Evolutionary conservation across 345 rosid species (phyloP).

Genomic region (Salix purpurea): DNA sequence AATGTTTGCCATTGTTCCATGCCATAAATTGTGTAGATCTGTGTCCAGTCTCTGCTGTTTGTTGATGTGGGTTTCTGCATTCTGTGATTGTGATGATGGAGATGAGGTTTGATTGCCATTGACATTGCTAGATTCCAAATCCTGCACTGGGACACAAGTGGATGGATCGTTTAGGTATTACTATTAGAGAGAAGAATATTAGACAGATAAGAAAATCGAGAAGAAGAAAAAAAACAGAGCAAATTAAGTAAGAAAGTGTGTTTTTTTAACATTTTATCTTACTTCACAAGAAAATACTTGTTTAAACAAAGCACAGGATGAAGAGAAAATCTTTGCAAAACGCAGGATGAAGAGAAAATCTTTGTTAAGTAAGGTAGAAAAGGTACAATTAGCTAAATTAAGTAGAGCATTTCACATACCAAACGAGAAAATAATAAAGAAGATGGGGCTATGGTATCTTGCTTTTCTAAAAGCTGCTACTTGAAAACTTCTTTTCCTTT

Average conservation of each 20-base stretch:
- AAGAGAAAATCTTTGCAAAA: not conserved
- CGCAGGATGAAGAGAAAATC: not conserved
- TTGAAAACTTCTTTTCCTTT: not conserved
- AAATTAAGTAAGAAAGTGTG: not conserved
- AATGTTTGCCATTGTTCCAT: conserved; percentile 88
- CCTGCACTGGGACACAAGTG: not conserved
- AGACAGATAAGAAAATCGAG: not conserved
- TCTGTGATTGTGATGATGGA: conserved; percentile 15
- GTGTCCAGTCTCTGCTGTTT: conserved; percentile 60
- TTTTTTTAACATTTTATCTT: not conserved
- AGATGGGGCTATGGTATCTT: not conserved
- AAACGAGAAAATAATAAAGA: not conserved
- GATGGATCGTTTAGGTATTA: not conserved
- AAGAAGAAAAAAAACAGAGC: not conserved
- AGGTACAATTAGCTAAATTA: not conserved
- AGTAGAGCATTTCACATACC: not conserved
- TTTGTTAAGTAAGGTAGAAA: not conserved
- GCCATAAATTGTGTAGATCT: conserved; percentile 93
- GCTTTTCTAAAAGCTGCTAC: not conserved
- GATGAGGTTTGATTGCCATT: conserved; percentile 10
- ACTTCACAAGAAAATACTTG: not conserved
- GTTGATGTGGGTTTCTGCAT: conserved; percentile 21
- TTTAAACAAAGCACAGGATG: not conserved
- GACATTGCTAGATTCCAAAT: conserved; percentile 14
- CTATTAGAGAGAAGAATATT: not conserved